Percentiles rank a stretch among this genome's conserved stretches.
Evolutionary conservation across 495 filamentous ascomycete genomes (phyloP).

Genomic region (Emericellopsis terricola): DNA sequence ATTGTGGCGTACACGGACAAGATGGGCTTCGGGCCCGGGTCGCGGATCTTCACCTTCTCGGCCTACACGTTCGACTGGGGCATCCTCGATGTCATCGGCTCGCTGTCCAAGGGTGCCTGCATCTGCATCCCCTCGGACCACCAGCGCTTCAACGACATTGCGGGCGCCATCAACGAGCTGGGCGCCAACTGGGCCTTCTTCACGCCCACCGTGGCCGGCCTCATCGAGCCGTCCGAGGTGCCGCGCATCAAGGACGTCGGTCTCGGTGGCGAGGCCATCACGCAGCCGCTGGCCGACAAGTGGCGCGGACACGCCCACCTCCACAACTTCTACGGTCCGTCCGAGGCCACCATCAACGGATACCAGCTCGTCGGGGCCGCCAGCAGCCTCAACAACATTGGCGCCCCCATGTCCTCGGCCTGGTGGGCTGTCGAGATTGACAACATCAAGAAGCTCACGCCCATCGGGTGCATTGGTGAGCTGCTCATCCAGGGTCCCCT

Average conservation of each 20-base stretch:
- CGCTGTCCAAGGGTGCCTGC: constrained; percentile 25
- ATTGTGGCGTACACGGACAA: constrained; percentile 12
- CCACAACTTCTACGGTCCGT: constrained; percentile 16
- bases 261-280: constrained; percentile 14
- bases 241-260: constrained; percentile 17
- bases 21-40: constrained; percentile 12
- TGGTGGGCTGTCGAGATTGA: constrained; percentile 39
- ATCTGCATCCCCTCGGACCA: constrained; percentile 13
- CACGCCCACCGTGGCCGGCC: constrained; percentile 29
- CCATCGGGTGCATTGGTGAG: constrained; percentile 57
- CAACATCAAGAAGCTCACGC: constrained; percentile 35
- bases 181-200: constrained; percentile 29
- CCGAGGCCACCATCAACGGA: constrained; percentile 17
- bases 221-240: constrained; percentile 21
- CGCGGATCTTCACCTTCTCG: constrained; percentile 32
- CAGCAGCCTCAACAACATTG: constrained; percentile 8
- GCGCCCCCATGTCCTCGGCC: constrained; percentile 5
- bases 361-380: constrained; percentile 2
- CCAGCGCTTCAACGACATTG: constrained; percentile 5
- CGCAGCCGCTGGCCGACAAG: constrained; percentile 7
- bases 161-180: constrained; percentile 14
- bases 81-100: constrained; percentile 32
- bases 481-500: constrained; percentile 50
- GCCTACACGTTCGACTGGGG: constrained; percentile 39
- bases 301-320: constrained; percentile 3